A percentile compares a stretch with the other conserved stretches of the same genome.
Conservation (phyloP, 2,329 filamentous ascomycete species). For the Phyllosticta citrichinensis region DNA sequence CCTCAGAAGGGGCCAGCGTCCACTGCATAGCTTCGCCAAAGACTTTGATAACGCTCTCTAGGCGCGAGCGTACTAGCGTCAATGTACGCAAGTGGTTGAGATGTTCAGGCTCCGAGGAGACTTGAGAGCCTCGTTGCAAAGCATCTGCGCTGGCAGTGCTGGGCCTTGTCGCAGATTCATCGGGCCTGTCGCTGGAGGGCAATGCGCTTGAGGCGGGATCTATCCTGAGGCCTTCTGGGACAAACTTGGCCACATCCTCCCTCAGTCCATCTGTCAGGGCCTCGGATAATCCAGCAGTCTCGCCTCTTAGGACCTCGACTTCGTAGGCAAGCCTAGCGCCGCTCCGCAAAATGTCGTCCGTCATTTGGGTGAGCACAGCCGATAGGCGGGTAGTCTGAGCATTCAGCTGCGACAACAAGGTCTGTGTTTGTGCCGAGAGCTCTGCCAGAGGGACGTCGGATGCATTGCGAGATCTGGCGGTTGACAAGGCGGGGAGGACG, state of each 20-base stretch:
- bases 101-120: conserved; percentile 44
- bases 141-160: conserved; percentile 18
- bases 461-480: conserved; percentile 31
- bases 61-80: conserved; percentile 67
- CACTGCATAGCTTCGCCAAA: conserved; percentile 97
- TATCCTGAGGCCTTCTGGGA: conserved; percentile 38
- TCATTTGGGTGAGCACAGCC: conserved; percentile 72
- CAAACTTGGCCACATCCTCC: conserved; percentile 63
- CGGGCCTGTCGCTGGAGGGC: background rate
- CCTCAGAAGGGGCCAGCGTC: conserved; percentile 77
- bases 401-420: conserved; percentile 76
- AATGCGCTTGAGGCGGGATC: conserved; percentile 3
- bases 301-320: conserved; percentile 84
- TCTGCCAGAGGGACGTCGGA: conserved; percentile 56
- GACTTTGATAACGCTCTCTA: conserved; percentile 80
- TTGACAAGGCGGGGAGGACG: conserved; percentile 57
- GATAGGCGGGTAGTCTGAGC: conserved; percentile 79
- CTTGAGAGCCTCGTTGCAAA: background rate
- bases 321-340: conserved; percentile 86
- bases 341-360: conserved; percentile 87
- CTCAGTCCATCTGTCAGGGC: conserved; percentile 62
- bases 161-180: conserved; percentile 27
- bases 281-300: conserved; percentile 72
- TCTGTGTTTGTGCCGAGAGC: conserved; percentile 70
- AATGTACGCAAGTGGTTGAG: conserved; percentile 74